Evolutionary conservation across 495 filamentous ascomycete genomes (phyloP).

Genomic region (Aspergillus avenaceus): DNA sequence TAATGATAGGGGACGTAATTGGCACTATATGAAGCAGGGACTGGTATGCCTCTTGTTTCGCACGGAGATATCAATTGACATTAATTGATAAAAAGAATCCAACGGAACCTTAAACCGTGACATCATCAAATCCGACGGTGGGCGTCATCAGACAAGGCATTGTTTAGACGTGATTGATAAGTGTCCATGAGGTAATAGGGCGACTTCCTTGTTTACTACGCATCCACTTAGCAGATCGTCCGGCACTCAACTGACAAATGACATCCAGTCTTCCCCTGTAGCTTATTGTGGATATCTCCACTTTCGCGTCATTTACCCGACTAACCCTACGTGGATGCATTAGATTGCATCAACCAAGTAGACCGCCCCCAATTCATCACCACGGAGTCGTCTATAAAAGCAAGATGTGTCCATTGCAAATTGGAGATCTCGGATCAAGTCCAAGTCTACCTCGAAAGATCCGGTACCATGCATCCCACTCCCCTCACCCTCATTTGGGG

Average conservation of each 20-base stretch:
- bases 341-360: neutral
- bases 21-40: too few relatives aligned
- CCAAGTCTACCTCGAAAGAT: neutral
- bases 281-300: neutral
- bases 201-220: neutral
- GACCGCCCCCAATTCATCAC: neutral
- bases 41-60: too few relatives aligned
- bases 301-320: neutral
- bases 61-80: too few relatives aligned
- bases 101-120: too few relatives aligned
- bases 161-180: too few relatives aligned
- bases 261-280: neutral
- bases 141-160: too few relatives aligned
- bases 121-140: too few relatives aligned
- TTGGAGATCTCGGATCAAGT: neutral
- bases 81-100: too few relatives aligned
- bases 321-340: neutral
- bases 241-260: neutral
- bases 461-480: neutral
- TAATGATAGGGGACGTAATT: too few relatives aligned
- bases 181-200: neutral
- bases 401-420: neutral
- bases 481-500: neutral
- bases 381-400: neutral
- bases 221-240: neutral